Conservation (phyloP, 202 grass and related monocot genomes). For the Carex sylvatica region DNA sequence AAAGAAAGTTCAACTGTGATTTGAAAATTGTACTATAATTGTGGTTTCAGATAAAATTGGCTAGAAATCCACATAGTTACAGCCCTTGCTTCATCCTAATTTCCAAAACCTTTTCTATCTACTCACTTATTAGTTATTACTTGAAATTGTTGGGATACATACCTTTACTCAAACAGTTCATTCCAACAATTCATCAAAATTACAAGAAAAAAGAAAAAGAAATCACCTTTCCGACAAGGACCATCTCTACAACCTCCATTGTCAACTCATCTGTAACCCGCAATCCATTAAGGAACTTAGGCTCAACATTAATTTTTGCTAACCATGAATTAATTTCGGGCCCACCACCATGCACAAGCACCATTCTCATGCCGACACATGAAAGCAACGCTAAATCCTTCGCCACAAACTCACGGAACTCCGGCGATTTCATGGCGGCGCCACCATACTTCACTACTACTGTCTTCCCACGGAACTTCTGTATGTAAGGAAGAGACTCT, state of each 20-base stretch:
- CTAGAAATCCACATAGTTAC: not conserved
- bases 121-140: not conserved
- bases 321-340: constrained; percentile 89
- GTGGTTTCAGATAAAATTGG: not conserved
- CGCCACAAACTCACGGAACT: constrained; percentile 69
- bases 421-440: constrained; percentile 75
- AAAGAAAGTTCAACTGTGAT: too few species aligned
- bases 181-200: not conserved
- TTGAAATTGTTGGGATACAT: not conserved
- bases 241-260: constrained; percentile 98
- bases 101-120: not conserved
- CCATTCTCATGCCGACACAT: constrained; percentile 66
- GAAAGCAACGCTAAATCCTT: constrained; percentile 80
- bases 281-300: constrained; percentile 76
- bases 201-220: not conserved
- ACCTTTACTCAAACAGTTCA: not conserved
- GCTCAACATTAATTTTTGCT: constrained; percentile 48
- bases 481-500: constrained; percentile 88
- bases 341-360: constrained; percentile 67
- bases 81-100: not conserved
- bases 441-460: constrained; percentile 94
- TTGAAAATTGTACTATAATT: not conserved
- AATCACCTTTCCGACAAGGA: constrained; percentile 70
- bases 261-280: constrained; percentile 64
- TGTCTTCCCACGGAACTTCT: constrained; percentile 80